Base-by-base conservation (phyloP, 2,329 filamentous ascomycete genomes). In the Berkeleyomyces rouxiae region DNA sequence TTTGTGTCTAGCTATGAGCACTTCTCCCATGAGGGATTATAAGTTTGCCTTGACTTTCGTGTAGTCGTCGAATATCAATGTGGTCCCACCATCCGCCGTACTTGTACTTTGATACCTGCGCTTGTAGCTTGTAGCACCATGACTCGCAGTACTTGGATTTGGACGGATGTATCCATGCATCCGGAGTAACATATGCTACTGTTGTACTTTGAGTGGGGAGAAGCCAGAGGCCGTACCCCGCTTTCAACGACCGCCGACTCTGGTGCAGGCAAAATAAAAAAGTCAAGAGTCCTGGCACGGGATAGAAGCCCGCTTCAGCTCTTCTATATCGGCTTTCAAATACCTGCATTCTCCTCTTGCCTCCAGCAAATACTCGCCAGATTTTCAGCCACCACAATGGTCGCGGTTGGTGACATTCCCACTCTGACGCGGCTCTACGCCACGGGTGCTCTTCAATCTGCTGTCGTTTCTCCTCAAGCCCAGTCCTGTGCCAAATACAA, bases 401-500 rank as follows among this genome's bases (percentile, higher is more conserved):
- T 39, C n/a, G 33, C 9, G 3, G 10, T 57, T 23, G 31, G 11
- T 3, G 33, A 62, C 43, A 33, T 59, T 44, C 55, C 61, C n/a
- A 37, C 53, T 43, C 16, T 63, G 7, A 5, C 55, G 9, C 36
- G 31, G 9, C 53, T 59, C 7, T 53, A 55, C 33, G 36, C 51
- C 9, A 55, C 10, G 9, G 51, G 33, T 7, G n/a, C 11, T 0
- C 33, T 55, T 11, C n/a, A 4, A 44, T 23, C 16, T 10, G 37
- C 61, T 33, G 33, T 44, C 43, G 59, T 47, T 3, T 37, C 61
- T 16, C 31, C 55, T 5, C 39, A 6, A 10, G 31, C 42, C 42
- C 39, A 13, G 7, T 39, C 57, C 31, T 42, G 40, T 7, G 16
- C 13, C 3, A n/a, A 13, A 58, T 76, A 87, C 74, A 95, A 95